These are phyloP conservation scores for Thymus mandschuricus DNA, from an alignment of 257 asterid species.

Conservation along the genomic window DNA sequence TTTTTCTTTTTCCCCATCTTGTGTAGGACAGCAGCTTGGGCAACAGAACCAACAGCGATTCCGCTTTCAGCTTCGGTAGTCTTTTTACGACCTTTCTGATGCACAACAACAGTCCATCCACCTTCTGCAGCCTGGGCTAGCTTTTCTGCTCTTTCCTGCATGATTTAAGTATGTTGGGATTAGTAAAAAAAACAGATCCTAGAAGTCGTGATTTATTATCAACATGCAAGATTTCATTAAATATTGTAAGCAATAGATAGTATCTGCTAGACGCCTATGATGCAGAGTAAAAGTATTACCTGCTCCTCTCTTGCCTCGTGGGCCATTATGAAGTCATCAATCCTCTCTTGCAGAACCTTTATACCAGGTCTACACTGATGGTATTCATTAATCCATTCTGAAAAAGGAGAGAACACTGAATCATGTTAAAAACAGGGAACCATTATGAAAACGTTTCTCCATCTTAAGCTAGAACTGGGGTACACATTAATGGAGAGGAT, in stretches of 20 bases:
- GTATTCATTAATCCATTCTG: slow-evolving; percentile 84
- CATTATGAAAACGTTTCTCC: not conserved
- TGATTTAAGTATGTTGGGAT: slow-evolving; percentile 11
- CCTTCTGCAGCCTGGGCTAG: slow-evolving; percentile 87
- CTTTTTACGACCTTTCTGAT: slow-evolving; percentile 95
- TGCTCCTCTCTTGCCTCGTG: slow-evolving; percentile 76
- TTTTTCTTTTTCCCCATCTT: slow-evolving; percentile 73
- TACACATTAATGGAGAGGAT: not conserved
- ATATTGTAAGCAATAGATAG: not conserved
- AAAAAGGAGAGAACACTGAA: slow-evolving; percentile 28
- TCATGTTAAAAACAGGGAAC: not conserved
- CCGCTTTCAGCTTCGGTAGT: slow-evolving; percentile 73
- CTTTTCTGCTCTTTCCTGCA: slow-evolving; percentile 63
- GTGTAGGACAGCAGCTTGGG: slow-evolving; percentile 81
- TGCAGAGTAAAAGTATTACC: slow-evolving; percentile 45
- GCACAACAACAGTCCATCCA: slow-evolving; percentile 84
- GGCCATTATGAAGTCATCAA: slow-evolving; percentile 81
- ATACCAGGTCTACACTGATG: slow-evolving; percentile 80
- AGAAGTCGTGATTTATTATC: too few relatives aligned
- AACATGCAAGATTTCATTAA: slow-evolving; percentile 5
- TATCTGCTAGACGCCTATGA: not conserved
- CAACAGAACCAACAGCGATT: slow-evolving; percentile 60
- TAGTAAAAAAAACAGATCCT: not conserved
- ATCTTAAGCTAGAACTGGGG: slow-evolving; percentile 15
- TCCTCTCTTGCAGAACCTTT: slow-evolving; percentile 70